A percentile compares a stretch with the other conserved stretches of the same genome.
Evolutionary conservation across 2,329 filamentous ascomycete genomes (phyloP).

Genomic region (Chaetomium sp.): DNA sequence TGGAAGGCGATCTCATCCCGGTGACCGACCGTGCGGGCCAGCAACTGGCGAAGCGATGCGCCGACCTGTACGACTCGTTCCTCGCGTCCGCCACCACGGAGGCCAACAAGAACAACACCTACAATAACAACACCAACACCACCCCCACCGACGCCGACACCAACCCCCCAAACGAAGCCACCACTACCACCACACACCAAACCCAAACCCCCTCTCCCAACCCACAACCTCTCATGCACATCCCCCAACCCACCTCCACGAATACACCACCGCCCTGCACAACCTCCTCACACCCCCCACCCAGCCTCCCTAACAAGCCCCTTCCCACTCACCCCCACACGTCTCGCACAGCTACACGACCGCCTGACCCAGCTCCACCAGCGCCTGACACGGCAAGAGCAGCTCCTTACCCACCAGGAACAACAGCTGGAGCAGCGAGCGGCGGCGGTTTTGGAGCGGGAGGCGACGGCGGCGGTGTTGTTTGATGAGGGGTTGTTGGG

Average conservation of each 20-base stretch:
- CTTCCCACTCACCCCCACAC: background rate
- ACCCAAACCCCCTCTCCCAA: too few relatives aligned
- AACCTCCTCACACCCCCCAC: background rate
- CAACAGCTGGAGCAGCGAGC: background rate
- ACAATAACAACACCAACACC: background rate
- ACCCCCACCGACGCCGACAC: background rate
- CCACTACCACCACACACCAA: too few relatives aligned
- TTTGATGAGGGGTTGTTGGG: background rate
- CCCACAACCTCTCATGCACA: background rate
- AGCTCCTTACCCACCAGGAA: too few relatives aligned
- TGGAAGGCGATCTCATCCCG: background rate
- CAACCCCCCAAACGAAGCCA: background rate
- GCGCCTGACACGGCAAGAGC: too few relatives aligned
- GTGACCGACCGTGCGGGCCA: constrained; percentile 1
- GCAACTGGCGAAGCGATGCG: constrained; percentile 8
- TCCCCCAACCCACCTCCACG: background rate
- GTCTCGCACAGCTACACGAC: too few relatives aligned
- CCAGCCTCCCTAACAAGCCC: too few relatives aligned
- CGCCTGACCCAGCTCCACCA: background rate
- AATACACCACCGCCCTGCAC: constrained; percentile 5
- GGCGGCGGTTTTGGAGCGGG: background rate
- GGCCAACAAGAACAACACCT: background rate
- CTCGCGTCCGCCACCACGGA: background rate
- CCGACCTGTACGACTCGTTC: constrained; percentile 13
- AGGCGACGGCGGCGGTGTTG: background rate